Conservation (phyloP, 2,329 filamentous ascomycete genomes). For the Phaeophleospora eucalypticola region DNA sequence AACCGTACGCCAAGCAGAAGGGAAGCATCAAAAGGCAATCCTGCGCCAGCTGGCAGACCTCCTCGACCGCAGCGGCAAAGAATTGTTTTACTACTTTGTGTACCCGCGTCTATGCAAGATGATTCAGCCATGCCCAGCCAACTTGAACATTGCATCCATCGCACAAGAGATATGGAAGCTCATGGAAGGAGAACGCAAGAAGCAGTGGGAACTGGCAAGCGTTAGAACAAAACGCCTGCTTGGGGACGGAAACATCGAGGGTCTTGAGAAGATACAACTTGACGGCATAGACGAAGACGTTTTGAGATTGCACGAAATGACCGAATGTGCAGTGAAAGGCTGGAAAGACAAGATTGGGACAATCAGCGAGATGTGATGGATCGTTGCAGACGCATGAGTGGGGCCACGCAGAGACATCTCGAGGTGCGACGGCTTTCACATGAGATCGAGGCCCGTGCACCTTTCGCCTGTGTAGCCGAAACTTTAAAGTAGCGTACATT, state of each 20-base stretch:
- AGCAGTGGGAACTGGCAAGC: constrained; percentile 11
- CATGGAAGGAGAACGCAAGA: constrained; percentile 7
- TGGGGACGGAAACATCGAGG: constrained; percentile 16
- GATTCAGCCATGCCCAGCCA: constrained; percentile 10
- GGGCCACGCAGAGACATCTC: too few relatives aligned
- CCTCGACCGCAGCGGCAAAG: constrained; percentile 13
- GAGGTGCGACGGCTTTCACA: too few relatives aligned
- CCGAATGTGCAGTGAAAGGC: not conserved
- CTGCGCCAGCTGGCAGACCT: constrained; percentile 21
- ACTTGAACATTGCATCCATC: constrained; percentile 13
- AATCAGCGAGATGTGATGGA: too few relatives aligned
- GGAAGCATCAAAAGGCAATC: constrained; percentile 15
- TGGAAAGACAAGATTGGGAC: too few relatives aligned
- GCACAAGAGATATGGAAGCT: constrained; percentile 15
- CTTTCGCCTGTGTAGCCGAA: too few relatives aligned
- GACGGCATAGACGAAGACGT: constrained; percentile 13
- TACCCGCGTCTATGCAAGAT: constrained; percentile 19
- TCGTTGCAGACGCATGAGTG: too few relatives aligned
- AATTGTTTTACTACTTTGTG: constrained; percentile 20
- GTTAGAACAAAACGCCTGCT: constrained; percentile 11
- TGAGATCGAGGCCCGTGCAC: too few relatives aligned
- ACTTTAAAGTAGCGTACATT: too few relatives aligned
- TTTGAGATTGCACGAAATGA: constrained; percentile 15
- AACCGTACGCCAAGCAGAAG: constrained; percentile 11
- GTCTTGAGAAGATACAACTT: constrained; percentile 13